phyloP scores from a whole-genome alignment of 139 green algal species.

The Chlorella sp. region DNA sequence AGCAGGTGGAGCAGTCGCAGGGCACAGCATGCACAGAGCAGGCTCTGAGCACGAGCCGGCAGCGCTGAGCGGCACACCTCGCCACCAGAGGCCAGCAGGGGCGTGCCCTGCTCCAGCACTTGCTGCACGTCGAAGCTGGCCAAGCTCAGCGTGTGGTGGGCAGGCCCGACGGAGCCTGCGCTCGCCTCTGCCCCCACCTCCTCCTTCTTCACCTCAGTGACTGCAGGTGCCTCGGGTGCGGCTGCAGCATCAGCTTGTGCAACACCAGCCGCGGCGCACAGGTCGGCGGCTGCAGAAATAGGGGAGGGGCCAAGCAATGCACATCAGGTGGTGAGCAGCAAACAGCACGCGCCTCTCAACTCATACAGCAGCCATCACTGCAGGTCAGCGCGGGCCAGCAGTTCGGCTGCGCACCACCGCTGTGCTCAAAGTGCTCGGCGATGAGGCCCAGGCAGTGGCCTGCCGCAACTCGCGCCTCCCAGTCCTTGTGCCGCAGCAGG shows the following conservation, averaged over 20 bases:
- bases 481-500: conserved; percentile 70
- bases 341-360: no score
- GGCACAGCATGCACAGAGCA: no score
- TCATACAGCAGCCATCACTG: no score
- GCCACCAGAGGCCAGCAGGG: conserved; percentile 78
- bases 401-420: no score
- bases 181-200: background rate
- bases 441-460: conserved; percentile 76
- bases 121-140: conserved; percentile 62
- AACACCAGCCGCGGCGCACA: conserved; percentile 24
- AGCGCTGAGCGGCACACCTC: conserved; percentile 48
- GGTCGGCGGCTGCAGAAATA: conserved; percentile 49
- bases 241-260: background rate
- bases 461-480: conserved; percentile 83
- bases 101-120: conserved; percentile 73
- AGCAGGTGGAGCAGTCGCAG: no score
- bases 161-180: background rate
- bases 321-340: no score
- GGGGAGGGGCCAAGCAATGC: no score
- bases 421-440: conserved; percentile 73
- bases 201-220: background rate
- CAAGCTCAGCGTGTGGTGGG: conserved; percentile 32
- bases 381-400: no score
- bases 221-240: background rate
- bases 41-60: no score